Base-by-base conservation (phyloP, 805 yeast genomes). In the Saccharomycopsis babjevae region DNA sequence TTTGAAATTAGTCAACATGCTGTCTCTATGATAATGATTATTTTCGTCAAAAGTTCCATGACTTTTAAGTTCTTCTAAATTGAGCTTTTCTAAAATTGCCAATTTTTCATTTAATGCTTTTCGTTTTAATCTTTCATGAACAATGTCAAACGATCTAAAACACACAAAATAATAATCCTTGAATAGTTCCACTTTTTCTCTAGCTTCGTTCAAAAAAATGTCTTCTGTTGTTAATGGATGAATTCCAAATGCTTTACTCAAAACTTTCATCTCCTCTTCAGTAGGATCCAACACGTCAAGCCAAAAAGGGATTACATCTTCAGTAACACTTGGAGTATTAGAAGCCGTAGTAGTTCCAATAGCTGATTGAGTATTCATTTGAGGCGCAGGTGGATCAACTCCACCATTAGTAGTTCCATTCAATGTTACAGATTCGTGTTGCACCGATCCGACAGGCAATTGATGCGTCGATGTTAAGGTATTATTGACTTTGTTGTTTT, bases 191-290 rank as follows among this genome's bases (percentile, higher is more conserved):
- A 93, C 97, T 70, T 93, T 93, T 71, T 93, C 99, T 66, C 98
- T 82, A 0, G 96, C 88, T 70, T 93, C 99, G 1, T 97, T 97
- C 36, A 92, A 74, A 63, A 88, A 87, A 56, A 93, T 92, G 74
- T 93, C 99, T 70, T 93, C 99, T 0, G 97, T 89, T 0, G 99
- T 93, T 67, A 93, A 79, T 0, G 99, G 99, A 72, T 93, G 99
- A 61, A 93, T 89, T 0, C 96, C 96, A 74, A 93, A 93, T 0
- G 97, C 84, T 68, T 90, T 90, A 32, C 96, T 83, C 15, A 93
- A 67, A 0, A 87, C 94, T 68, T 93, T 91, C 96, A 94, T 89
- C 72, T 93, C 99, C 66, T 91, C 97, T 69, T 94, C 98, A 0
- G 96, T 88, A 11, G 99, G 99, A 68, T 89, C 87, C 61, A 89